phyloP scores from a whole-genome alignment of 2,329 filamentous ascomycete genomes.

The Fusarium gaditjirri region DNA sequence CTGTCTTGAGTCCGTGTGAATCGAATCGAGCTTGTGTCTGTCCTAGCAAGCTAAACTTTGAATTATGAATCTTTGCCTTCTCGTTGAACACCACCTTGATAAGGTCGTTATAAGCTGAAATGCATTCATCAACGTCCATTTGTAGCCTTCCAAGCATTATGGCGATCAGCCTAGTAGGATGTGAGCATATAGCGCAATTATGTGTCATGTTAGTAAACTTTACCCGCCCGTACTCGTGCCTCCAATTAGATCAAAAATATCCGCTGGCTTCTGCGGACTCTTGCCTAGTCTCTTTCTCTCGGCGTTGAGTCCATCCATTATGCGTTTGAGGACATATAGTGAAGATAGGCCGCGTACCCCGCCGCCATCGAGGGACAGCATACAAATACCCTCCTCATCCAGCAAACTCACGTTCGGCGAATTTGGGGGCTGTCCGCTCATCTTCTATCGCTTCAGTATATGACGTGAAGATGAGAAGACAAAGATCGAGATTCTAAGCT shows the following conservation, averaged over 20 bases:
- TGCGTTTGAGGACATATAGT: not conserved
- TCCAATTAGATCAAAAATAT: constrained; percentile 5
- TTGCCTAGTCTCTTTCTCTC: accelerated
- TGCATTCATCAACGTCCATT: not conserved
- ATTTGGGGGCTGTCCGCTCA: not conserved
- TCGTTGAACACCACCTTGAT: not conserved
- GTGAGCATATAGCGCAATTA: not conserved
- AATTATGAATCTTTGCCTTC: not conserved
- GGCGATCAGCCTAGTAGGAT: not conserved
- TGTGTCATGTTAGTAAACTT: accelerated
- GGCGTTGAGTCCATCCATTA: not conserved
- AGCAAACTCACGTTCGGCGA: not conserved
- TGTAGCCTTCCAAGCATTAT: not conserved
- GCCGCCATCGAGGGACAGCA: constrained; percentile 1
- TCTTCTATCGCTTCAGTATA: not conserved
- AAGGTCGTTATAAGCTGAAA: not conserved
- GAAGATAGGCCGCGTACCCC: constrained; percentile 1
- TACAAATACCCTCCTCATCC: not conserved
- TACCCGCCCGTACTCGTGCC: constrained; percentile 8
- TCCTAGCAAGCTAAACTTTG: not conserved
- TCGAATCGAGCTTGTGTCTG: not conserved
- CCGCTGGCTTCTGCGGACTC: not conserved
- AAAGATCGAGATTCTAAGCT: too few species aligned
- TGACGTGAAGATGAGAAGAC: not conserved
- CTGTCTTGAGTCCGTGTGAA: not conserved